phyloP scores from a whole-genome alignment of 2,329 filamentous ascomycete species.

The Stagonosporopsis cucurbitacearum region DNA sequence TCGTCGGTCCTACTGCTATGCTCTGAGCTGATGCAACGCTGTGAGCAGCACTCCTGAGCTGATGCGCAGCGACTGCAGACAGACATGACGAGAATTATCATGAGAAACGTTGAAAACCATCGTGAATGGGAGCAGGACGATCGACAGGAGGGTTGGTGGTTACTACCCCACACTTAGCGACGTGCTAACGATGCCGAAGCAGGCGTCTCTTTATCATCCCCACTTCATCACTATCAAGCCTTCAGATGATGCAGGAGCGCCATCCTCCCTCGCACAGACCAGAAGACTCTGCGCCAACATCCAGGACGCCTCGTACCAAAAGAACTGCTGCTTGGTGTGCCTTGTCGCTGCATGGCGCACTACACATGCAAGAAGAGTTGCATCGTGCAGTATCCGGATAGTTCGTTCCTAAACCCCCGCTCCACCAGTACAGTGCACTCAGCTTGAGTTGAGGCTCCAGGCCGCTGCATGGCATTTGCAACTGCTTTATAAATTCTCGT shows the following conservation, averaged over 20 bases:
- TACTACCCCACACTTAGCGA: conserved; percentile 13
- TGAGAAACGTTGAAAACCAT: neutral
- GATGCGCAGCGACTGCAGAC: neutral
- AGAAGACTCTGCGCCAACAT: conserved; percentile 5
- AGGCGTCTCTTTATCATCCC: conserved; percentile 12
- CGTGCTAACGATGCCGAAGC: conserved; percentile 7
- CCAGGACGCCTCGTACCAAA: conserved; percentile 1
- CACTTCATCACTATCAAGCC: conserved; percentile 9
- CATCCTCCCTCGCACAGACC: conserved; percentile 14
- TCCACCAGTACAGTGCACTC: conserved; percentile 2
- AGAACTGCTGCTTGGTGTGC: conserved; percentile 5
- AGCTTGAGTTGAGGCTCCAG: conserved; percentile 6
- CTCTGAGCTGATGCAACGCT: conserved; percentile 4
- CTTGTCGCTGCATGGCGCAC: conserved; percentile 5
- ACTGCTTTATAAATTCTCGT: conserved; percentile 19
- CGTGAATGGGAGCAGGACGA: neutral
- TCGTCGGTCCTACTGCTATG: neutral
- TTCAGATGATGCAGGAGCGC: conserved; percentile 6
- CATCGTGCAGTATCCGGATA: conserved; percentile 8
- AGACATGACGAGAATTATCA: neutral
- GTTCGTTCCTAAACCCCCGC: conserved; percentile 3
- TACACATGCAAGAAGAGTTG: conserved; percentile 9
- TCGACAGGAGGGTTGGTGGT: neutral
- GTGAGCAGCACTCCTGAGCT: neutral
- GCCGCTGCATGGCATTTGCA: neutral